Conservation (phyloP, 306 rosid species). For the Cyclanthera cordifolia region DNA sequence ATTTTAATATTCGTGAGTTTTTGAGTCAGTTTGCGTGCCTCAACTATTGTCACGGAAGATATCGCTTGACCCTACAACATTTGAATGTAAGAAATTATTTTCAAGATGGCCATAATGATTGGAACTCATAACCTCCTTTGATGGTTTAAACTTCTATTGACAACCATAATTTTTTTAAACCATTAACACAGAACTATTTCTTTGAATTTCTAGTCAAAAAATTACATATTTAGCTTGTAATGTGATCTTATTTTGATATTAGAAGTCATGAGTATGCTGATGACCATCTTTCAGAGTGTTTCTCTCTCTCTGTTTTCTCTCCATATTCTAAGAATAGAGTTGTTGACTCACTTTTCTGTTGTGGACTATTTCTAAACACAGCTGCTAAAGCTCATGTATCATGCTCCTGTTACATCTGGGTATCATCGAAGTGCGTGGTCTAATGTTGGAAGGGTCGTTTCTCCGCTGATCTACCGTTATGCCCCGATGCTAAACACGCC, state of each 20-base stretch:
- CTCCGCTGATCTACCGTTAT: constrained; percentile 49
- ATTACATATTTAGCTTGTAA: neutral
- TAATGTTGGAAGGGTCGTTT: constrained; percentile 44
- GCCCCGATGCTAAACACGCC: constrained; percentile 64
- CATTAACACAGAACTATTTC: neutral
- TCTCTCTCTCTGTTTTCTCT: neutral
- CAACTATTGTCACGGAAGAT: too few relatives aligned
- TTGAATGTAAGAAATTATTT: too few relatives aligned
- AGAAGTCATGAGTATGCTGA: neutral
- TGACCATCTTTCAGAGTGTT: neutral
- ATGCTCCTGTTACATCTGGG: constrained; percentile 64
- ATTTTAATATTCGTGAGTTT: too few relatives aligned
- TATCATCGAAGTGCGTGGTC: constrained; percentile 87
- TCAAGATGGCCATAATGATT: too few relatives aligned
- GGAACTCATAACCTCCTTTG: too few relatives aligned
- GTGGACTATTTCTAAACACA: constrained; percentile 25
- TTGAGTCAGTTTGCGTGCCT: too few relatives aligned
- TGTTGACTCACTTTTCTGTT: neutral
- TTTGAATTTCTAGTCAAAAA: neutral
- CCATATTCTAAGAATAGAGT: neutral
- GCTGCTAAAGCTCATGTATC: constrained; percentile 92
- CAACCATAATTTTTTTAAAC: neutral
- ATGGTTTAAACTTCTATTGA: neutral
- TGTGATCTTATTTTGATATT: too few relatives aligned
- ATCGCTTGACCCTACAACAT: too few relatives aligned